Evolutionary conservation across 2,329 filamentous ascomycete genomes (phyloP), one percentile per base, ranked within the genome.

Genomic region (Trichoderma koningiopsis): DNA sequence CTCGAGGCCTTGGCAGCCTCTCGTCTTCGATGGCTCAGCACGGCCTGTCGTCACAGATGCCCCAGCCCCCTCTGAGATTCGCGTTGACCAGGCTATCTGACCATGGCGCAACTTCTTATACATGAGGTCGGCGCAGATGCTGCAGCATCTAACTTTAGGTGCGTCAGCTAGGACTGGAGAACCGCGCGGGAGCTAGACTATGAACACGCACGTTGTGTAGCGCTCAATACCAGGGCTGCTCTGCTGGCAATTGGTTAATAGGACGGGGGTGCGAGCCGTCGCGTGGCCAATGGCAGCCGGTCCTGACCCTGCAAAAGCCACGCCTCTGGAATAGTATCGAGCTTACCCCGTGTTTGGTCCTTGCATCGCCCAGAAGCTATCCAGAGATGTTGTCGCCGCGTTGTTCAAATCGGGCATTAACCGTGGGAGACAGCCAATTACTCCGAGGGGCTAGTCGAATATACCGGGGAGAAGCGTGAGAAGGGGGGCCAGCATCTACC

Each of bases 151-250:
- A 49, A 35, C 33, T 55, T 35, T 33, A 68, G 53, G 56, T 33
- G 58, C 56, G 65, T 57, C 65, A 68, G 49, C 62, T 57, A 68
- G 55, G 67, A 49, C 59, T 63, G 58, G 58, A 64, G 67, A 63
- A 63, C 67, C 60, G 52, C 67, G 37, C 67, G 67, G 67, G 58
- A 68, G 59, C 67, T 68, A 68, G 52, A 55, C 43, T 49, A 22
- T 58, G 52, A 55, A 56, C 49, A 64, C 52, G 52, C 67, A 47
- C 35, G 47, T 64, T 47, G 49, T 63, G 59, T 60, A 63, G 52
- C 49, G 24, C 33, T 65, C 29, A 29, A 56, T 64, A 47, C 58
- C 31, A 40, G 33, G 67, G 40, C 64, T 63, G 27, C 35, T n/a
- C 35, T 65, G n/a, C 24, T 59, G 57, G 29, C 56, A 60, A 68